phyloP scores from a whole-genome alignment of 306 rosid genomes.

The Vigna reflexopilosa region DNA sequence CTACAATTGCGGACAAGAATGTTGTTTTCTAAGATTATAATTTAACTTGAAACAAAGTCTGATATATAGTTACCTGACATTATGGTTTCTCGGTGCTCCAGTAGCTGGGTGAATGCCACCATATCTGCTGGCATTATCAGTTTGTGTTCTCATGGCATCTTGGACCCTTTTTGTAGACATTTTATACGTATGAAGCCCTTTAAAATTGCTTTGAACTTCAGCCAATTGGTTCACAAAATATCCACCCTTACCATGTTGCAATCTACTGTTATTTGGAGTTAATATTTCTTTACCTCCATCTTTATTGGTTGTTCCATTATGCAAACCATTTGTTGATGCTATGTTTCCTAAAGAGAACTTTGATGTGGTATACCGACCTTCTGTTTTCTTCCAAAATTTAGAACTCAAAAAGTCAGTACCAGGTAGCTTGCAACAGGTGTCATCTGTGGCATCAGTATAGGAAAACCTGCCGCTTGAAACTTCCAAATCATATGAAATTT shows the following conservation, averaged over 20 bases:
- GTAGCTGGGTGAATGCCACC: conserved; percentile 50
- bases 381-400: conserved; percentile 90
- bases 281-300: conserved; percentile 51
- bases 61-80: conserved; percentile 47
- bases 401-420: conserved; percentile 93
- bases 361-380: conserved; percentile 65
- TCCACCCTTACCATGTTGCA: conserved; percentile 57
- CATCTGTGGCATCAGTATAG: conserved; percentile 59
- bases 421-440: conserved; percentile 89
- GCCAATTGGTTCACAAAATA: conserved; percentile 51
- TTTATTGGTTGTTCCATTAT: conserved; percentile 47
- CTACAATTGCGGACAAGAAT: background rate
- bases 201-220: conserved; percentile 49
- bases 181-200: conserved; percentile 47
- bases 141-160: conserved; percentile 52
- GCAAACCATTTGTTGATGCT: conserved; percentile 51
- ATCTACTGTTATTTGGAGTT: conserved; percentile 53
- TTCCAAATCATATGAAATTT: conserved; percentile 86
- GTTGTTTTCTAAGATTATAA: background rate
- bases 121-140: conserved; percentile 51
- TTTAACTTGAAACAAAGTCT: conserved; percentile 24
- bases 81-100: conserved; percentile 50
- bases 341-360: conserved; percentile 63
- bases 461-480: conserved; percentile 73
- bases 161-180: conserved; percentile 46